phyloP scores from a whole-genome alignment of 352 stramenopile species.

The Phytophthora meadii region DNA sequence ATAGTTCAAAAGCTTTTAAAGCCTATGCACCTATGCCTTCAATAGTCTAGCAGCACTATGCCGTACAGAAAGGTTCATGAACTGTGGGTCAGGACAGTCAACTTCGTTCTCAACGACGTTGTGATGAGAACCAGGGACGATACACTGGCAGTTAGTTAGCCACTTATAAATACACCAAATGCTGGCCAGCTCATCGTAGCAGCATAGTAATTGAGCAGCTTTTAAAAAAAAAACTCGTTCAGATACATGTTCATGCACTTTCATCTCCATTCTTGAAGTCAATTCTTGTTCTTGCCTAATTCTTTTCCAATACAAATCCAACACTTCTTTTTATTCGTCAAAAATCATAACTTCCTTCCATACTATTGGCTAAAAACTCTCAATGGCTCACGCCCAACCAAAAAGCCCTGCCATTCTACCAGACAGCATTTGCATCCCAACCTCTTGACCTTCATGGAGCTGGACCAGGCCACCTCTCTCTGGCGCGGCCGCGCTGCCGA shows the following conservation, averaged over 20 bases:
- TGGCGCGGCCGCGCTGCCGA: conserved; percentile 67
- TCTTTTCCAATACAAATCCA: not conserved
- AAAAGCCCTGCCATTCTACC: conserved; percentile 6
- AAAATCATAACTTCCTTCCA: not conserved
- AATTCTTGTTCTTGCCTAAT: not conserved
- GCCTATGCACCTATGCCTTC: not conserved
- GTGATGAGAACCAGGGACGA: conserved; percentile 9
- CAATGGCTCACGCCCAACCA: conserved; percentile 39
- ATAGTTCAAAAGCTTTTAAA: conserved; percentile 7
- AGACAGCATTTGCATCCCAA: conserved; percentile 6
- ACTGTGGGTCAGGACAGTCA: conserved; percentile 8
- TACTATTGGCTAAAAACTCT: conserved; percentile 32
- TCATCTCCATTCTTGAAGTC: conserved; percentile 6
- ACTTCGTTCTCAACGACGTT: conserved; percentile 11
- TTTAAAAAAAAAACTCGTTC: too few relatives aligned
- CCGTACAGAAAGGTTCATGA: conserved; percentile 16
- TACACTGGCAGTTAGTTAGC: conserved; percentile 6
- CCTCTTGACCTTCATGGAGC: conserved; percentile 56
- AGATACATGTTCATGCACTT: too few relatives aligned
- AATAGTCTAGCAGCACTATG: not conserved
- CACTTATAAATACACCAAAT: conserved; percentile 30
- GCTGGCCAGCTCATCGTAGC: too few relatives aligned
- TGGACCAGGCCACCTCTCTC: conserved; percentile 67
- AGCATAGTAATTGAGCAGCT: too few relatives aligned
- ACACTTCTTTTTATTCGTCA: conserved; percentile 14